phyloP scores from a whole-genome alignment of 2,329 filamentous ascomycete species.

The Xylariaceae sp. region DNA sequence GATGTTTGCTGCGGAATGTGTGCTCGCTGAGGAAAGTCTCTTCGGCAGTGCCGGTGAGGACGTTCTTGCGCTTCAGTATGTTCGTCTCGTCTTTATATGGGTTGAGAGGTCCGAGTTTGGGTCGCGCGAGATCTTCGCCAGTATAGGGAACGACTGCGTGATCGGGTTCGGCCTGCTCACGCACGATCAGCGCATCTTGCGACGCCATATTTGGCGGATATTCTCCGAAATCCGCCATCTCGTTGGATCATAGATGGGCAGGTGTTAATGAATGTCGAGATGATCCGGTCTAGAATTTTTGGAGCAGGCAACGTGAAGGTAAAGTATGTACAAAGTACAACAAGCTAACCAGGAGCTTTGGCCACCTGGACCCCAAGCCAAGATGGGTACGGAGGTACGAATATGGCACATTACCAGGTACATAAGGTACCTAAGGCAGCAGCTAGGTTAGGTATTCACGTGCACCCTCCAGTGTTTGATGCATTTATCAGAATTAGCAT shows the following conservation, averaged over 20 bases:
- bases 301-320: background rate
- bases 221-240: conserved; percentile 63
- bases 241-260: conserved; percentile 19
- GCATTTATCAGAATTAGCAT: background rate
- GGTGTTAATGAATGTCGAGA: background rate
- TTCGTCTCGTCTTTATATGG: conserved; percentile 70
- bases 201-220: conserved; percentile 69
- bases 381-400: no score
- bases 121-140: conserved; percentile 71
- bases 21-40: conserved; percentile 90
- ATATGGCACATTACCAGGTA: no score
- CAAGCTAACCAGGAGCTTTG: background rate
- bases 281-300: conserved; percentile 1
- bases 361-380: background rate
- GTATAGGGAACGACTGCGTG: conserved; percentile 67
- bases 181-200: conserved; percentile 64
- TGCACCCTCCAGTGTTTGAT: background rate
- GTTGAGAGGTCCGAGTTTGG: conserved; percentile 70
- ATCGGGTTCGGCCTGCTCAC: conserved; percentile 56
- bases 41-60: conserved; percentile 82
- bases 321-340: background rate
- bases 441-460: no score
- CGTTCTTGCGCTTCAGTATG: conserved; percentile 74
- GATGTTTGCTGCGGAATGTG: conserved; percentile 85
- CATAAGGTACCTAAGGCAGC: no score